Percentiles rank a stretch among this genome's conserved stretches.
These are phyloP conservation scores for Striga asiatica DNA, from an alignment of 257 asterid genomes.

Conservation along the genomic window DNA sequence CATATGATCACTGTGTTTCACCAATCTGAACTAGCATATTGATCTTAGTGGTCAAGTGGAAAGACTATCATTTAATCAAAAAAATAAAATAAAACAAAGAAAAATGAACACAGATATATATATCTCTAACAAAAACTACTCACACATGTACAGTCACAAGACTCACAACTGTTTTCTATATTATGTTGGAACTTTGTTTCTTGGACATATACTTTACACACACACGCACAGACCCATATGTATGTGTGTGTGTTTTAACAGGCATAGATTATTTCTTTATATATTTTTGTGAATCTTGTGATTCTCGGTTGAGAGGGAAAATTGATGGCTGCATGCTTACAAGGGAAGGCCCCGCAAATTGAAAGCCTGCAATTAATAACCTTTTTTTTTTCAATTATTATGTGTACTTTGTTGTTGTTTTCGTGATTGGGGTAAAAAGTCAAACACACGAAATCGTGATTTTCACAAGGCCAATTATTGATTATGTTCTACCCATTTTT, in stretches of 20 bases:
- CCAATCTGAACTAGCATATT: too few species aligned
- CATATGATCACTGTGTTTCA: too few species aligned
- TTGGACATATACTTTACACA: slow-evolving; percentile 20
- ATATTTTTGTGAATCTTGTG: too few species aligned
- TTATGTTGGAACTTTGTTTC: slow-evolving; percentile 43
- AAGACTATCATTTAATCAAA: slow-evolving; percentile 14
- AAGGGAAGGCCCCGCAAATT: too few species aligned
- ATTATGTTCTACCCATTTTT: too few species aligned
- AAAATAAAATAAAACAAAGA: background rate
- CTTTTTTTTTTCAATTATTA: too few species aligned
- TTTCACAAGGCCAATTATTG: too few species aligned
- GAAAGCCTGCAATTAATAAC: too few species aligned
- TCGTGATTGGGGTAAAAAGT: too few species aligned
- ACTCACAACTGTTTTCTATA: slow-evolving; percentile 33
- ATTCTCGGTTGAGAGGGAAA: slow-evolving; percentile 32
- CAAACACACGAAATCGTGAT: too few species aligned
- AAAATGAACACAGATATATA: slow-evolving; percentile 5
- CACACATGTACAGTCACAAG: slow-evolving; percentile 24
- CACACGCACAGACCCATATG: background rate
- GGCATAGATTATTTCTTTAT: slow-evolving; percentile 14
- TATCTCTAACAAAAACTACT: background rate
- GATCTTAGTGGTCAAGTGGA: slow-evolving; percentile 29
- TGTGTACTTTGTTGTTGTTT: too few species aligned
- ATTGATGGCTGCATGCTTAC: slow-evolving; percentile 29
- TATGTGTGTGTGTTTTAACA: background rate